These are phyloP conservation scores for Taiwanofungus camphoratus DNA, from an alignment of 1,284 basidiomycete species.

Conservation along the genomic window DNA sequence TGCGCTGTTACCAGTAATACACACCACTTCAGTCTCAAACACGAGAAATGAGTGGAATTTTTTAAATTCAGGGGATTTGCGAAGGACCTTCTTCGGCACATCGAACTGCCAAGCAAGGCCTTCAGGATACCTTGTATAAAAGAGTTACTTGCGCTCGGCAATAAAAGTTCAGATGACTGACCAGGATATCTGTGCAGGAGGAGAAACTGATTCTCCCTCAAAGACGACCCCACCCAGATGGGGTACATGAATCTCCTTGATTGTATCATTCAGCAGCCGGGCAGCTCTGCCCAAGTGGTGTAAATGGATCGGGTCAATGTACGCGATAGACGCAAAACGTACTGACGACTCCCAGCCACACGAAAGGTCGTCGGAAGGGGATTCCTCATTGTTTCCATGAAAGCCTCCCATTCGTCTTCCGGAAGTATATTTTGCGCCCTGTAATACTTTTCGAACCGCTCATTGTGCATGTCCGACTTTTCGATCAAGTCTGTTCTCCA, in stretches of 20 bases:
- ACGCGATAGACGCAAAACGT: conserved; percentile 7
- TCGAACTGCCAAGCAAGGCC: conserved; percentile 95
- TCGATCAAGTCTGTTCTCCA: conserved; percentile 35
- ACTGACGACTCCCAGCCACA: conserved; percentile 86
- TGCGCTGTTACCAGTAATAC: conserved; percentile 23
- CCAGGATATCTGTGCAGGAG: conserved; percentile 88
- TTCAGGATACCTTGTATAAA: conserved; percentile 85
- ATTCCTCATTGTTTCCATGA: conserved; percentile 63
- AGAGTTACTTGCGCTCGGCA: conserved; percentile 2
- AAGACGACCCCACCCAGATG: conserved; percentile 70
- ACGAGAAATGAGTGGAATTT: conserved; percentile 96
- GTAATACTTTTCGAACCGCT: conserved; percentile 74
- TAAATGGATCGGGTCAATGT: conserved; percentile 1
- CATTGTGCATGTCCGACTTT: conserved; percentile 64
- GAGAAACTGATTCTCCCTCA: conserved; percentile 70
- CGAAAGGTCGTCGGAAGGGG: conserved; percentile 94
- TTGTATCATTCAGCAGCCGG: conserved; percentile 65
- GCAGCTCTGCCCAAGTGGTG: conserved; percentile 49
- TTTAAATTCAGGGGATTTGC: conserved; percentile 92
- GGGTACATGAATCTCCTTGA: conserved; percentile 77
- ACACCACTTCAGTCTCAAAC: conserved; percentile 93
- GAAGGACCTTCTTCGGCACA: conserved; percentile 84
- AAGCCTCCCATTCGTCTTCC: conserved; percentile 74
- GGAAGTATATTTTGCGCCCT: conserved; percentile 65
- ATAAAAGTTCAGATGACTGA: conserved; percentile 28